A percentile compares a stretch with the other conserved stretches of the same genome.
phyloP scores from a whole-genome alignment of 352 stramenopile genomes.

The Phytophthora sansomeana region DNA sequence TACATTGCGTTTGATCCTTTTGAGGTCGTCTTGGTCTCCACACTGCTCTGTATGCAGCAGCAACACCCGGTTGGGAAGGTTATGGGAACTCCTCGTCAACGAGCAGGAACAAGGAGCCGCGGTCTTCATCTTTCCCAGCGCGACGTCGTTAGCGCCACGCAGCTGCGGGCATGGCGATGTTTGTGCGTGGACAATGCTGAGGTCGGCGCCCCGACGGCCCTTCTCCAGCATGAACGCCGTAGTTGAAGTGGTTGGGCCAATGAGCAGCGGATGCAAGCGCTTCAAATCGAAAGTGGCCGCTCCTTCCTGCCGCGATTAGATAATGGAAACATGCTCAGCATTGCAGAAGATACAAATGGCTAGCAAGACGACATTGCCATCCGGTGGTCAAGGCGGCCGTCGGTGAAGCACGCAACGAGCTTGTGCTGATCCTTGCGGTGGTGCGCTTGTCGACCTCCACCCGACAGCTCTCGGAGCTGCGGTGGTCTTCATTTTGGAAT shows the following conservation, averaged over 20 bases:
- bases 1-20: slow-evolving; percentile 1
- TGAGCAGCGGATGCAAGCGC: slow-evolving; percentile 9
- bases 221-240: slow-evolving; percentile 3
- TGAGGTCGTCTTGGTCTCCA: too few species aligned
- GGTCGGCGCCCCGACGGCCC: slow-evolving; percentile 7
- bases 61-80: not conserved
- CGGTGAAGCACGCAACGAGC: slow-evolving; percentile 2
- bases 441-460: slow-evolving; percentile 5
- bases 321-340: slow-evolving; percentile 3
- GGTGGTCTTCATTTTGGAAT: slow-evolving; percentile 25
- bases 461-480: not conserved
- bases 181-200: slow-evolving; percentile 14
- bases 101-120: slow-evolving; percentile 1
- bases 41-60: too few species aligned
- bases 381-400: not conserved
- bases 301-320: slow-evolving; percentile 25
- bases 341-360: slow-evolving; percentile 14
- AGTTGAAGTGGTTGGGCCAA: slow-evolving; percentile 18
- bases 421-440: slow-evolving; percentile 22
- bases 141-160: slow-evolving; percentile 9
- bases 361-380: not conserved
- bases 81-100: not conserved
- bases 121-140: slow-evolving; percentile 11
- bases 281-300: slow-evolving; percentile 21
- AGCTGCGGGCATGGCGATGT: slow-evolving; percentile 14